These are phyloP conservation scores for Citrullus colocynthis DNA, from an alignment of 306 rosid species.

Conservation along the genomic window DNA sequence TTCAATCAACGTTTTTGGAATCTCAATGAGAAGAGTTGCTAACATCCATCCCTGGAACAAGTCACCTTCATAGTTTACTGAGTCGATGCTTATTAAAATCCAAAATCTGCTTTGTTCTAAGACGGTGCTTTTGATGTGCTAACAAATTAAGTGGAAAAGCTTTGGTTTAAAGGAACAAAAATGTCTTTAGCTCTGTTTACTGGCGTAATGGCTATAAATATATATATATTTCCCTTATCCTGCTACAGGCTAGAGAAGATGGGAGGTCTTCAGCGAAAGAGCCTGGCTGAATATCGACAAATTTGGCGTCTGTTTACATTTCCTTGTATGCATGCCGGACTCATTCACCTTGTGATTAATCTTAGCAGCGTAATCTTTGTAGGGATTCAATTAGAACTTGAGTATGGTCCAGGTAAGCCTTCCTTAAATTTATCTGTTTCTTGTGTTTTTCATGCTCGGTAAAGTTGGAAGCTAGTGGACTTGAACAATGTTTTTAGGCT, in stretches of 20 bases:
- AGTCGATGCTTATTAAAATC: not conserved
- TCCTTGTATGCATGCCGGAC: constrained; percentile 75
- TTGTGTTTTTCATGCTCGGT: not conserved
- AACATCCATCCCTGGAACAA: not conserved
- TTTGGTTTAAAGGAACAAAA: not conserved
- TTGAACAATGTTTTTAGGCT: not conserved
- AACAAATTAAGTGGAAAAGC: not conserved
- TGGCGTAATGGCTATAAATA: not conserved
- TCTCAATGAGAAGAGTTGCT: not conserved
- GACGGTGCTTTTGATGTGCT: not conserved
- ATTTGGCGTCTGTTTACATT: constrained; percentile 81
- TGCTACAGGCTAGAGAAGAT: constrained; percentile 62
- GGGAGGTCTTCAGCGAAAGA: constrained; percentile 55
- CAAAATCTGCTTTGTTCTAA: not conserved
- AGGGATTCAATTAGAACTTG: constrained; percentile 67
- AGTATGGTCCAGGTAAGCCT: constrained; percentile 54
- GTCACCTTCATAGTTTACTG: not conserved
- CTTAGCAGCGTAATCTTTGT: constrained; percentile 51
- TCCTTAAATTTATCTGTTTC: not conserved
- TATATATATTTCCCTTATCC: not conserved
- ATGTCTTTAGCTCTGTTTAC: not conserved
- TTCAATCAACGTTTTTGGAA: not conserved
- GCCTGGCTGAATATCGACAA: constrained; percentile 40
- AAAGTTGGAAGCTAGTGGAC: not conserved
- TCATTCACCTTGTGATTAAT: constrained; percentile 67